Conservation (phyloP, 1,284 basidiomycete genomes). For the Inonotus obliquus region DNA sequence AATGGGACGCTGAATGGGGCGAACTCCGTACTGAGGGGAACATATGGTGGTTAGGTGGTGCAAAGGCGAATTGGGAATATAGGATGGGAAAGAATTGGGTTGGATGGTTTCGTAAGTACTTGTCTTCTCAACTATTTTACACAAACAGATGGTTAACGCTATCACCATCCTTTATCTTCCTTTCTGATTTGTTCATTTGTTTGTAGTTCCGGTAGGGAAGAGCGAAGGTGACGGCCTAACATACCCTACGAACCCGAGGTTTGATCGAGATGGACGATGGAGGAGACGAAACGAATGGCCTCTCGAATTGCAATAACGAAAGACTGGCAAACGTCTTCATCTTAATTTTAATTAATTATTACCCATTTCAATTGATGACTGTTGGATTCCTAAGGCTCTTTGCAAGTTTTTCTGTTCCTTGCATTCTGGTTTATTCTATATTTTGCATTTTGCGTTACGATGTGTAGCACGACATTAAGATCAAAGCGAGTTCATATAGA, state of each 20-base stretch:
- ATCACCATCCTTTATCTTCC: not conserved
- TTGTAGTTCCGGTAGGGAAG: slow-evolving; percentile 64
- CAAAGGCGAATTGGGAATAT: slow-evolving; percentile 60
- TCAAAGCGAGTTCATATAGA: too few species aligned
- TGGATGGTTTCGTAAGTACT: slow-evolving; percentile 75
- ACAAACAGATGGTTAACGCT: too few species aligned
- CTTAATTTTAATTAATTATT: not conserved
- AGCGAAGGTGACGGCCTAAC: slow-evolving; percentile 54
- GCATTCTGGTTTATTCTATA: too few species aligned
- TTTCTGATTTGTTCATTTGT: slow-evolving; percentile 6
- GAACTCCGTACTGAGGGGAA: slow-evolving; percentile 67
- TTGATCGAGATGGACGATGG: slow-evolving; percentile 66
- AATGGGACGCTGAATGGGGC: slow-evolving; percentile 81
- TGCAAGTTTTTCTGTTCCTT: too few species aligned
- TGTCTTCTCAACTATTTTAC: too few species aligned
- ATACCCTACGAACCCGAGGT: slow-evolving; percentile 70
- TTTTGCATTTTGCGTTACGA: too few species aligned
- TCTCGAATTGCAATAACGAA: slow-evolving; percentile 37
- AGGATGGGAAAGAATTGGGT: slow-evolving; percentile 65
- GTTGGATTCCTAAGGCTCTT: too few species aligned
- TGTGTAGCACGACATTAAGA: too few species aligned
- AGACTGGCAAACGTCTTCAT: not conserved
- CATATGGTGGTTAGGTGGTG: slow-evolving; percentile 78
- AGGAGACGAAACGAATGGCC: slow-evolving; percentile 69
- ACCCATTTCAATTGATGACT: not conserved